phyloP scores from a whole-genome alignment of 371 early-diverging fungal species.

The Mucor indicus region DNA sequence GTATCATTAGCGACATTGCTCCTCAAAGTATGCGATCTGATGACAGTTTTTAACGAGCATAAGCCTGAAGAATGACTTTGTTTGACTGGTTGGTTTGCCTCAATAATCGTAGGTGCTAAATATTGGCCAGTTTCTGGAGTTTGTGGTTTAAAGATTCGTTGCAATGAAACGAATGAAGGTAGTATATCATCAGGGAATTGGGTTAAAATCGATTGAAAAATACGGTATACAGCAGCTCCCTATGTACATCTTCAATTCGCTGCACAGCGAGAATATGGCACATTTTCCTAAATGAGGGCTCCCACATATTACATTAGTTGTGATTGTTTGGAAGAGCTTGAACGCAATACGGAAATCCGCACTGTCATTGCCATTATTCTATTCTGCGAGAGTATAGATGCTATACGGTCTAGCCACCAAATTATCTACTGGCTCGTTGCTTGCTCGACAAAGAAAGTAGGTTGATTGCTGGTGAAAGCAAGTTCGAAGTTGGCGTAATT shows the following conservation, averaged over 20 bases:
- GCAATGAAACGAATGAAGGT: conserved; percentile 5
- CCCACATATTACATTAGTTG: conserved; percentile 13
- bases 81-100: conserved; percentile 12
- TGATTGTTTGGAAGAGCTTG: conserved; percentile 10
- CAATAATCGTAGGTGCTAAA: conserved; percentile 9
- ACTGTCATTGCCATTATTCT: conserved; percentile 11
- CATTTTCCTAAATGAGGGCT: conserved; percentile 8
- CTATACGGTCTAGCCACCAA: conserved; percentile 11
- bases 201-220: conserved; percentile 10
- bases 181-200: conserved; percentile 7
- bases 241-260: conserved; percentile 4
- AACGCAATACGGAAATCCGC: conserved; percentile 8
- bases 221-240: conserved; percentile 9
- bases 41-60: conserved; percentile 12
- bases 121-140: conserved; percentile 7
- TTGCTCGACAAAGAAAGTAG: conserved; percentile 10
- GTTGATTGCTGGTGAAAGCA: conserved; percentile 4
- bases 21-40: conserved; percentile 9
- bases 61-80: conserved; percentile 11
- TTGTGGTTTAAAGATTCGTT: conserved; percentile 5
- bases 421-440: conserved; percentile 9
- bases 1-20: conserved; percentile 5
- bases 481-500: conserved; percentile 8
- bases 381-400: conserved; percentile 17
- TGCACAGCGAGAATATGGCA: conserved; percentile 6